Conservation (phyloP, 305 asterid genomes). For the Rubia balearica region DNA sequence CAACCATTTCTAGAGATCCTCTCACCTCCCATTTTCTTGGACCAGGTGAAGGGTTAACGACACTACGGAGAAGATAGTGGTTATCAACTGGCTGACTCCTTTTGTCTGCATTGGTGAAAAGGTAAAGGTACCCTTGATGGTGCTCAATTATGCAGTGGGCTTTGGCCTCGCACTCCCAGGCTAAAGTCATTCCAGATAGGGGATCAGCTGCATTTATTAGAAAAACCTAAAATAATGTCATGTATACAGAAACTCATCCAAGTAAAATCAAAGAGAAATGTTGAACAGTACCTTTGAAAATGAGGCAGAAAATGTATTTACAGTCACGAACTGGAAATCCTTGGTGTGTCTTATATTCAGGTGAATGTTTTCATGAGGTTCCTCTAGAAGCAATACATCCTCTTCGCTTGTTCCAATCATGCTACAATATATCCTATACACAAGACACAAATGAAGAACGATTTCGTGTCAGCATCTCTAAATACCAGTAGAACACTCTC, state of each 20-base stretch:
- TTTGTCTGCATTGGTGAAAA: constrained; percentile 69
- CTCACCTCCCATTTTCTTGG: constrained; percentile 83
- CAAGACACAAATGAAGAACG: constrained; percentile 16
- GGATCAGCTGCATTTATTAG: constrained; percentile 93
- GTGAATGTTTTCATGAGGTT: constrained; percentile 57
- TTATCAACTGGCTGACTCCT: constrained; percentile 56
- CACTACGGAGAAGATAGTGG: constrained; percentile 69
- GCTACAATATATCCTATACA: constrained; percentile 69
- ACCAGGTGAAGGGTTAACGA: constrained; percentile 33
- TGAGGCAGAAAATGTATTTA: constrained; percentile 55
- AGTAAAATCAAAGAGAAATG: constrained; percentile 17
- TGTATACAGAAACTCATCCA: constrained; percentile 24
- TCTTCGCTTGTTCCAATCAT: constrained; percentile 59
- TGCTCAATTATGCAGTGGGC: constrained; percentile 85
- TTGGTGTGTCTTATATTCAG: constrained; percentile 66
- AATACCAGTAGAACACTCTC: constrained; percentile 8
- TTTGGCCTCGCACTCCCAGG: constrained; percentile 75
- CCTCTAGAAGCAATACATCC: constrained; percentile 69
- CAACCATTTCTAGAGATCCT: neutral
- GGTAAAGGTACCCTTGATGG: constrained; percentile 85
- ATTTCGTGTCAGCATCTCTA: constrained; percentile 14
- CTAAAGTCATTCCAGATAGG: constrained; percentile 62
- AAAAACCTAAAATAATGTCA: constrained; percentile 68
- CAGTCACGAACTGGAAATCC: constrained; percentile 65
- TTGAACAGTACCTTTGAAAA: constrained; percentile 66